Percentiles rank a stretch among this genome's conserved stretches.
Conservation (phyloP, 345 rosid genomes). For the Salix arbutifolia region DNA sequence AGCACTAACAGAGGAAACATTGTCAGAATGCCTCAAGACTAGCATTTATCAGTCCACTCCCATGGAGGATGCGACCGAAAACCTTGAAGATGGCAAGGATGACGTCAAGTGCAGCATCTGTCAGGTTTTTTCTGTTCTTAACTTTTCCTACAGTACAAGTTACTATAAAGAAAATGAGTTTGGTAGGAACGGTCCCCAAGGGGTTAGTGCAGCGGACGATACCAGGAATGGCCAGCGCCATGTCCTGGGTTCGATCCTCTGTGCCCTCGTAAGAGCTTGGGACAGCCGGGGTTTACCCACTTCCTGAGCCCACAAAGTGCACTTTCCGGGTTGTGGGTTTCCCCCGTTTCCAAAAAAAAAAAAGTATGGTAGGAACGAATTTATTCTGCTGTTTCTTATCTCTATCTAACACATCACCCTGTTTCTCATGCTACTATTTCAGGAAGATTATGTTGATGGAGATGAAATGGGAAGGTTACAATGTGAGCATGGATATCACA, state of each 20-base stretch:
- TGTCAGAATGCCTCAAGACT: conserved; percentile 59
- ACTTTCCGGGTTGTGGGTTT: too few relatives aligned
- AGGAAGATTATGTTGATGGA: conserved; percentile 82
- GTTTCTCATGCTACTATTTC: conserved; percentile 6
- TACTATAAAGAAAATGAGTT: neutral
- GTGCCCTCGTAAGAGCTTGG: too few relatives aligned
- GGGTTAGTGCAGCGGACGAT: too few relatives aligned
- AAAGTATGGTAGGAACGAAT: neutral
- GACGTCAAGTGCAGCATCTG: conserved; percentile 88
- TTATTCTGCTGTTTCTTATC: neutral
- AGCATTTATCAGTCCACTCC: conserved; percentile 42
- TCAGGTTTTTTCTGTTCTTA: conserved; percentile 50
- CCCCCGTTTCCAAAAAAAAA: too few relatives aligned
- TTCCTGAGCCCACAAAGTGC: too few relatives aligned
- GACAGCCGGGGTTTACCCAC: too few relatives aligned
- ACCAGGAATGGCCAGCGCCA: too few relatives aligned
- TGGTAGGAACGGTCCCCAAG: neutral
- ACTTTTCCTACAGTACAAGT: neutral
- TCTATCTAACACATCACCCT: neutral
- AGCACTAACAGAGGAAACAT: conserved; percentile 79
- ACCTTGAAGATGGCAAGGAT: conserved; percentile 30
- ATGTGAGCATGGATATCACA: conserved; percentile 73
- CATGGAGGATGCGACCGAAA: conserved; percentile 26
- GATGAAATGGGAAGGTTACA: conserved; percentile 74
- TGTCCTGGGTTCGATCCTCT: too few relatives aligned